Evolutionary conservation across 2,329 filamentous ascomycete genomes (phyloP).

Genomic region (Plenodomus lindquistii): DNA sequence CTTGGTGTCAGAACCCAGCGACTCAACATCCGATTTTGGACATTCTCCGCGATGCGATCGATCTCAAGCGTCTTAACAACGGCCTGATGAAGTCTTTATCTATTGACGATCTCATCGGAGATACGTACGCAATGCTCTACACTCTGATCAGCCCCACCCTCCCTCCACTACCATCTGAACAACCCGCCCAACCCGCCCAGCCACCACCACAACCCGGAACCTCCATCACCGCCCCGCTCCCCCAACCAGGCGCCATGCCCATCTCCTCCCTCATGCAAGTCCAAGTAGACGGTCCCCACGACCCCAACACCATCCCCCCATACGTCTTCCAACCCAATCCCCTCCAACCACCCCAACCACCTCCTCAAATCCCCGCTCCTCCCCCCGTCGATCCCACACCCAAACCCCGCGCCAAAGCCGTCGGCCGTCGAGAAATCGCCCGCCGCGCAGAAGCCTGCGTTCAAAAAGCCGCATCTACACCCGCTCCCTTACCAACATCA

Average conservation of each 20-base stretch:
- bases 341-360: constrained; percentile 18
- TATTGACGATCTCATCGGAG: constrained; percentile 92
- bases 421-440: constrained; percentile 63
- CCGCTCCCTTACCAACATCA: constrained; percentile 29
- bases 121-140: constrained; percentile 82
- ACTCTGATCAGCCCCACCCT: constrained; percentile 66
- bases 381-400: constrained; percentile 24
- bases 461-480: constrained; percentile 40
- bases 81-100: constrained; percentile 81
- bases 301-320: constrained; percentile 19
- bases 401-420: constrained; percentile 56
- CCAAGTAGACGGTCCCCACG: constrained; percentile 34
- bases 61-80: constrained; percentile 79
- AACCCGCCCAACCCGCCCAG: constrained; percentile 18
- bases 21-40: constrained; percentile 59
- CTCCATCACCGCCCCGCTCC: constrained; percentile 7
- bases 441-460: constrained; percentile 62
- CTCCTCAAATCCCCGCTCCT: constrained; percentile 16
- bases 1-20: constrained; percentile 58
- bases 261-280: constrained; percentile 39
- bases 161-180: constrained; percentile 52
- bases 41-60: constrained; percentile 66
- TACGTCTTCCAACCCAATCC: constrained; percentile 35
- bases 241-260: constrained; percentile 23
- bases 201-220: constrained; percentile 5